phyloP scores from a whole-genome alignment of 768 basidiomycete species.

The Suillus bovinus region DNA sequence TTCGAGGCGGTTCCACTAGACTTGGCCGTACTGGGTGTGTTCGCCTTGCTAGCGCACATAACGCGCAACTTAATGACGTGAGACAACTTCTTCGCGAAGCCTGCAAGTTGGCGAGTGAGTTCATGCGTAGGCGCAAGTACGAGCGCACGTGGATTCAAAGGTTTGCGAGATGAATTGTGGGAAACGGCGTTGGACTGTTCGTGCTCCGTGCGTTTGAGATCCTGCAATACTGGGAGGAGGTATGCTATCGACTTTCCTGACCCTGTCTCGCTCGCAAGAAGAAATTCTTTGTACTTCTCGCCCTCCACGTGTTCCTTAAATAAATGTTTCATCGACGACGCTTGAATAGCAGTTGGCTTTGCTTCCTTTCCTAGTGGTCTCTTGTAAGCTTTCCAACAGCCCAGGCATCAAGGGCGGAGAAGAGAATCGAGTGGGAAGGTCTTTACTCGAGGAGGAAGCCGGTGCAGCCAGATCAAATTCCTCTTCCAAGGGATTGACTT shows the following conservation, averaged over 20 bases:
- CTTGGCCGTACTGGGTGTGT: conserved; percentile 32
- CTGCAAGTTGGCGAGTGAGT: conserved; percentile 76
- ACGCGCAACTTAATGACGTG: conserved; percentile 80
- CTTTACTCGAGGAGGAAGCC: conserved; percentile 17
- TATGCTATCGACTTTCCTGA: conserved; percentile 93
- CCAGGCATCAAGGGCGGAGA: conserved; percentile 73
- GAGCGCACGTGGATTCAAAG: conserved; percentile 70
- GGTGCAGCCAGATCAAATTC: conserved; percentile 39
- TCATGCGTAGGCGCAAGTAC: conserved; percentile 90
- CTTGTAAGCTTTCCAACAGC: conserved; percentile 55
- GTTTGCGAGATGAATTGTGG: conserved; percentile 22
- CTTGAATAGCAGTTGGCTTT: conserved; percentile 77
- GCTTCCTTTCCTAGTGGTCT: conserved; percentile 57
- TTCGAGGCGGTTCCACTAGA: conserved; percentile 46
- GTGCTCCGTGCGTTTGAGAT: conserved; percentile 68
- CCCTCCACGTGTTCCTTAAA: conserved; percentile 32
- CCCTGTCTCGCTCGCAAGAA: conserved; percentile 88
- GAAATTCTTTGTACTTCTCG: conserved; percentile 41
- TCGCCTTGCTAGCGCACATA: conserved; percentile 65
- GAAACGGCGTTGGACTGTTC: conserved; percentile 7
- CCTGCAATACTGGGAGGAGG: conserved; percentile 79
- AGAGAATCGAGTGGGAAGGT: conserved; percentile 47
- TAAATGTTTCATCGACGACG: conserved; percentile 67
- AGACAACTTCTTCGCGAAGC: conserved; percentile 70
- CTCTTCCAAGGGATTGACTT: conserved; percentile 30